Base-by-base conservation (phyloP, 2,329 filamentous ascomycete species). In the Aspergillus sp. region DNA sequence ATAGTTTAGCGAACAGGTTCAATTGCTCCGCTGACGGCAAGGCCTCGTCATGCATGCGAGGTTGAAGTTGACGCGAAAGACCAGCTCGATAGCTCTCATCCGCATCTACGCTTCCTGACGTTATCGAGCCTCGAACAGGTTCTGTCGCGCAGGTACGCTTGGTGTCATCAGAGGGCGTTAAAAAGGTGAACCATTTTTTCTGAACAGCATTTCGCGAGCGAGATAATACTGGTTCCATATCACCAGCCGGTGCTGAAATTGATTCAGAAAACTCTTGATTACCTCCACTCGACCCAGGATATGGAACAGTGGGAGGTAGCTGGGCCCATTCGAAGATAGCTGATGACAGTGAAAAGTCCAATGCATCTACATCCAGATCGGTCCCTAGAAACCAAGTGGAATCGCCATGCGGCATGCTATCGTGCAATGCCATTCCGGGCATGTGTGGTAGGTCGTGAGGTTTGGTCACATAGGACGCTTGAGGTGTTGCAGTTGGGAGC, bases 301-400 rank as follows among this genome's bases (percentile, higher is more conserved):
- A 38, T 14, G 14, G 34, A 13, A 17, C 34, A n/a, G 21, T 49
- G 23, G 25, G 38, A n/a, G 55, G 50, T 10, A 58, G 11, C 36
- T 58, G 58, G 16, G 58, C 58, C 57, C 58, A 61, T 45, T 59
- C 57, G 4, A 55, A 58, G 20, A 61, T 56, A 3, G 57, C 55
- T 14, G 58, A 59, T 42, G 55, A 58, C 17, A 61, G 47, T 20
- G 57, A 56, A 21, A 58, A 53, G 7, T 61, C 57, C 34, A 60
- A 46, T 2, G 56, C 57, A 21, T 57, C 45, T 2, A 60, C 55
- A 29, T 61, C 59, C 31, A 61, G 54, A 20, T 57, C 54, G 10
- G 50, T 50, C 14, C 54, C 55, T 13, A 60, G 45, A 31, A 60
- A 60, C 59, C 57, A 61, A 19, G 45, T 50, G 9, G 55, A 45